Conservation (phyloP, 371 early-diverging fungal genomes). For the Parasitella parasitica region DNA sequence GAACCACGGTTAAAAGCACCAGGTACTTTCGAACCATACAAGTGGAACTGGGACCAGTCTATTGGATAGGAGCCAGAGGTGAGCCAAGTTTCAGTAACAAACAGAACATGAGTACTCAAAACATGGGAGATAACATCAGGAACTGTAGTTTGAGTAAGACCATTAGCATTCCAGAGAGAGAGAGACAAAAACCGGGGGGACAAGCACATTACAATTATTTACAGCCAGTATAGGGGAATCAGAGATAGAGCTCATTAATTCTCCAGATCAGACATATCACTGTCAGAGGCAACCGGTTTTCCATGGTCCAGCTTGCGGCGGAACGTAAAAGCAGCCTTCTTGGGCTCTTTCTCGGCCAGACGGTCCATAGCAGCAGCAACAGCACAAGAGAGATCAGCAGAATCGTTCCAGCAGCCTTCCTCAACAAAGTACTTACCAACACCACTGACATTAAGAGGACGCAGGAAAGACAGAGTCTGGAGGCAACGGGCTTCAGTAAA, state of each 20-base stretch:
- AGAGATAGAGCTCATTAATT: neutral
- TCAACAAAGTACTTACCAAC: neutral
- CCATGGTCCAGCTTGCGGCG: neutral
- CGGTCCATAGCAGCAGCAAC: neutral
- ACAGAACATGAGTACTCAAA: neutral
- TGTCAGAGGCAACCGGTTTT: neutral
- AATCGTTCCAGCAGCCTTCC: neutral
- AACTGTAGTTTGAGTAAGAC: neutral
- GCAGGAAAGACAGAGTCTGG: neutral
- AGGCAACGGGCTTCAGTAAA: neutral
- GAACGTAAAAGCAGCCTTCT: neutral
- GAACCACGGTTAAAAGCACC: neutral
- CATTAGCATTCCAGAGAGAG: constrained; percentile 3
- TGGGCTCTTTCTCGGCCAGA: neutral
- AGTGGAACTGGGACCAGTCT: neutral
- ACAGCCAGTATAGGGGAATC: neutral
- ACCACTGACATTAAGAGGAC: neutral
- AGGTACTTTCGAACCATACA: neutral
- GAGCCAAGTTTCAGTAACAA: constrained; percentile 22
- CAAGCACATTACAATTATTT: neutral
- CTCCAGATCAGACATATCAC: neutral
- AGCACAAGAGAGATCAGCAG: no score
- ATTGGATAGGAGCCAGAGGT: no score
- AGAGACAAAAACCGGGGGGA: neutral
- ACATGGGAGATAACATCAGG: neutral